phyloP scores from a whole-genome alignment of 139 green algal genomes.

The Micromonas pusilla region DNA sequence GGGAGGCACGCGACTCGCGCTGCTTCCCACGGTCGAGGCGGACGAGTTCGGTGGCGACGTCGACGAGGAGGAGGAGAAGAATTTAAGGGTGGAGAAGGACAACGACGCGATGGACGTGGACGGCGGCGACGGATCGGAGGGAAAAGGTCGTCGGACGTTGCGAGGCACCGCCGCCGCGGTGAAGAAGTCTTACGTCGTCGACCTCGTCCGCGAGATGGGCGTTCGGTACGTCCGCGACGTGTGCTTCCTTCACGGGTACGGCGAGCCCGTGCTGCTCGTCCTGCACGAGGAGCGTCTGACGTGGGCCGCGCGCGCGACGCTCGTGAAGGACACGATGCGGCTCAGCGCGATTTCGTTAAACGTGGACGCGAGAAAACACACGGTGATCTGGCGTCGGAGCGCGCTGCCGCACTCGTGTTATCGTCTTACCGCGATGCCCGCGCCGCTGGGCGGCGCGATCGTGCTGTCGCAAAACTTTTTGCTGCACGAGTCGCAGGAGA shows the following conservation, averaged over 20 bases:
- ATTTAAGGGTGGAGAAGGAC: too few relatives aligned
- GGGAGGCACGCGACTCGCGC: constrained; percentile 48
- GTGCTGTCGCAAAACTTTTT: constrained; percentile 69
- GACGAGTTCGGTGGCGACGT: constrained; percentile 25
- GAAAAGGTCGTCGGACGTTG: not conserved
- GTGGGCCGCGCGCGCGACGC: constrained; percentile 61
- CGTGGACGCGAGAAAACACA: constrained; percentile 55
- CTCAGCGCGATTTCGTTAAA: constrained; percentile 75
- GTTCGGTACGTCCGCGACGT: not conserved
- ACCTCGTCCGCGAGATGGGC: constrained; percentile 13
- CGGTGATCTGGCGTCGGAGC: constrained; percentile 64
- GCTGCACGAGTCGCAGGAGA: constrained; percentile 68
- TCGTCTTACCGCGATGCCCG: constrained; percentile 56
- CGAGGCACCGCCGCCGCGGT: not conserved
- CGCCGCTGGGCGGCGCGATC: constrained; percentile 59
- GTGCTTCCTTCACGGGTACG: constrained; percentile 55
- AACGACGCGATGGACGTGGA: constrained; percentile 5
- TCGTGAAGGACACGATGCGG: constrained; percentile 65
- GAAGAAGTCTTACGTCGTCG: constrained; percentile 21
- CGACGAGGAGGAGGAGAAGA: constrained; percentile 19
- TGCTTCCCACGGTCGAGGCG: constrained; percentile 56
- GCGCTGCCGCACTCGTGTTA: constrained; percentile 65
- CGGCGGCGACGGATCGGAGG: not conserved
- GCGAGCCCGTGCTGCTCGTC: constrained; percentile 77
- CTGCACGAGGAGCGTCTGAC: constrained; percentile 76